Conservation (phyloP, 23 red algal genomes). For the Chondrus crispus region DNA sequence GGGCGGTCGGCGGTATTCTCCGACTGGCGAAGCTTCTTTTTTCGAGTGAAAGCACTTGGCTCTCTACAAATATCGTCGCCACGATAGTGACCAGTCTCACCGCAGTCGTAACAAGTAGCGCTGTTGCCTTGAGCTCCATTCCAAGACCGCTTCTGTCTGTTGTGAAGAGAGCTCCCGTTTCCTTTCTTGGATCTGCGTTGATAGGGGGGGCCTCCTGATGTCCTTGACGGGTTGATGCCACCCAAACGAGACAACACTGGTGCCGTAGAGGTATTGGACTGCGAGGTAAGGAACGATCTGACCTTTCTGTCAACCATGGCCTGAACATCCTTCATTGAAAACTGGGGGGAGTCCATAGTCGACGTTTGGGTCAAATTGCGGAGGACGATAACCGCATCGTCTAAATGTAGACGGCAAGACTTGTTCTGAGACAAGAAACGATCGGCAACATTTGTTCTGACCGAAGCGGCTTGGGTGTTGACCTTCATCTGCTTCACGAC, state of each 20-base stretch:
- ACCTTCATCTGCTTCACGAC: background rate
- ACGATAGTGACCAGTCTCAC: background rate
- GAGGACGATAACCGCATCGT: slow-evolving; percentile 21
- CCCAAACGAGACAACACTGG: background rate
- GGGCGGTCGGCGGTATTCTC: background rate
- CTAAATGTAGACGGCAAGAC: background rate
- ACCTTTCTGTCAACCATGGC: background rate
- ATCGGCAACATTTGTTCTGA: background rate
- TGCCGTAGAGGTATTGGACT: no score
- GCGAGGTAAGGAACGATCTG: background rate
- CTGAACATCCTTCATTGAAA: background rate
- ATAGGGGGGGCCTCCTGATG: background rate
- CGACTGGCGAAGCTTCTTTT: background rate
- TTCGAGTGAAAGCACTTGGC: background rate
- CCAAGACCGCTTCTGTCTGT: background rate
- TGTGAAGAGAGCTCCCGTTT: background rate
- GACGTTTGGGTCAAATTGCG: background rate
- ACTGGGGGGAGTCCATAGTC: background rate
- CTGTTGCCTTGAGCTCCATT: background rate
- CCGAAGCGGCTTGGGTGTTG: background rate
- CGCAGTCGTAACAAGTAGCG: background rate
- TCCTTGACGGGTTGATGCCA: background rate
- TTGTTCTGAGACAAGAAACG: background rate
- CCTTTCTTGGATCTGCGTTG: background rate
- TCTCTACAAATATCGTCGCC: background rate